Evolutionary conservation across 2,329 filamentous ascomycete genomes (phyloP).

Genomic region (Cytospora piceicola): DNA sequence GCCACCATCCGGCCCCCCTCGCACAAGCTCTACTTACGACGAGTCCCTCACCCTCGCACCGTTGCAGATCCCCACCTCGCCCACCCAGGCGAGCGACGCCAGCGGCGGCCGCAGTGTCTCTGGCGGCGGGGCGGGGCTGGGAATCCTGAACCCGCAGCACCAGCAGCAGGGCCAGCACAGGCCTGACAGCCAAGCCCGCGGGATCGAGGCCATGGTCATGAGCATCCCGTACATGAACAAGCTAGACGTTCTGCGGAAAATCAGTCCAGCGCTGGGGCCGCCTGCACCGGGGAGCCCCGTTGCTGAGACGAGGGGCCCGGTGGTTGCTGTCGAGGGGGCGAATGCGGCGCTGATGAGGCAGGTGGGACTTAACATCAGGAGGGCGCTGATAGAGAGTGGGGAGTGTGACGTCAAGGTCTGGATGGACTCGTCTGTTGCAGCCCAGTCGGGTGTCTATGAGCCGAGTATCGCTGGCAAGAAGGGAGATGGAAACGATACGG

Average conservation of each 20-base stretch:
- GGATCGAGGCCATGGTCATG: slow-evolving; percentile 73
- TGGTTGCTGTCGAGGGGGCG: slow-evolving; percentile 83
- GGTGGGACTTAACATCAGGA: slow-evolving; percentile 67
- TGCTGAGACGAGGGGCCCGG: slow-evolving; percentile 66
- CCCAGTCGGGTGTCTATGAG: neutral
- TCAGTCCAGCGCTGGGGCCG: slow-evolving; percentile 68
- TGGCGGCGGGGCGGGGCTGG: slow-evolving; percentile 18
- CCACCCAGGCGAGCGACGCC: slow-evolving; percentile 33
- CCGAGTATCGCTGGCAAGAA: slow-evolving; percentile 43
- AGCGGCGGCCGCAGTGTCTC: slow-evolving; percentile 34
- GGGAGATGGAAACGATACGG: slow-evolving; percentile 13
- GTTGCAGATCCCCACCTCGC: slow-evolving; percentile 49
- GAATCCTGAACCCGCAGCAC: slow-evolving; percentile 12
- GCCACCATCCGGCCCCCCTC: slow-evolving; percentile 3
- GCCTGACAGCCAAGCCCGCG: slow-evolving; percentile 45
- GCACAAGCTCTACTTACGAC: slow-evolving; percentile 52
- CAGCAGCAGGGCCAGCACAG: slow-evolving; percentile 10
- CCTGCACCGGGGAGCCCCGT: slow-evolving; percentile 36
- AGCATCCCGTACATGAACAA: slow-evolving; percentile 75
- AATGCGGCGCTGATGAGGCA: slow-evolving; percentile 54
- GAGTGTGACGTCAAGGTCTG: slow-evolving; percentile 54
- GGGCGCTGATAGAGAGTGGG: slow-evolving; percentile 56
- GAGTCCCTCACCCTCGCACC: slow-evolving; percentile 59
- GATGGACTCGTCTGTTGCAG: slow-evolving; percentile 38
- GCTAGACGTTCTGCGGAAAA: slow-evolving; percentile 73